A percentile compares a stretch with the other conserved stretches of the same genome.
These are phyloP conservation scores for Endocarpon pusillum DNA, from an alignment of 495 filamentous ascomycete species.

Conservation along the genomic window DNA sequence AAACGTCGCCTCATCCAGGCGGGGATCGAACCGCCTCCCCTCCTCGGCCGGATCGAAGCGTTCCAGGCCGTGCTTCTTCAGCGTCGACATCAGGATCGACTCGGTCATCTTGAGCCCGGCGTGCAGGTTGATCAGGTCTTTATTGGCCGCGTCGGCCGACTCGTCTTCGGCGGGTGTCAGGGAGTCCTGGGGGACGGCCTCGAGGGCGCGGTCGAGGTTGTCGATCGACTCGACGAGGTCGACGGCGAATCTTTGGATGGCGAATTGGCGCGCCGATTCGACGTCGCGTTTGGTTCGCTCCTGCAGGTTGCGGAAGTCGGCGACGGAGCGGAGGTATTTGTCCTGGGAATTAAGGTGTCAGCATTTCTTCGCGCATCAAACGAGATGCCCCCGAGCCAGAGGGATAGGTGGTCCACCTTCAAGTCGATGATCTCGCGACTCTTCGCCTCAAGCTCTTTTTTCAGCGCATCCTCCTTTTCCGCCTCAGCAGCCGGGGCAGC, in stretches of 20 bases:
- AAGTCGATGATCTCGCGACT: slow-evolving; percentile 67
- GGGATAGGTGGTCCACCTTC: slow-evolving; percentile 42
- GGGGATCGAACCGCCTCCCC: slow-evolving; percentile 71
- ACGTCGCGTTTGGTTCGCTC: slow-evolving; percentile 85
- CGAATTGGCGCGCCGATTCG: slow-evolving; percentile 72
- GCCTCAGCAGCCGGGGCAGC: slow-evolving; percentile 7
- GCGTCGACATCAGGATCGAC: slow-evolving; percentile 66
- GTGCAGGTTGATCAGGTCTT: slow-evolving; percentile 65
- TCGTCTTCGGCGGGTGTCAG: slow-evolving; percentile 31
- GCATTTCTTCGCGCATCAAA: slow-evolving; percentile 2
- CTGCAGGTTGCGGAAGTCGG: slow-evolving; percentile 94
- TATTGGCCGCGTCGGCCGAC: slow-evolving; percentile 21
- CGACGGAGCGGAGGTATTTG: slow-evolving; percentile 78
- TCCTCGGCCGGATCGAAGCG: slow-evolving; percentile 64
- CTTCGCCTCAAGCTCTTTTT: slow-evolving; percentile 64
- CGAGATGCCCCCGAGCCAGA: neutral
- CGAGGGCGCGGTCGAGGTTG: slow-evolving; percentile 86
- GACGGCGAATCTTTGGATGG: slow-evolving; percentile 83
- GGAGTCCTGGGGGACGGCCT: slow-evolving; percentile 57
- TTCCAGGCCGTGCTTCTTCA: slow-evolving; percentile 87
- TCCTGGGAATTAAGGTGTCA: slow-evolving; percentile 39
- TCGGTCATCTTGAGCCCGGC: slow-evolving; percentile 91
- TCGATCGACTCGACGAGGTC: slow-evolving; percentile 90
- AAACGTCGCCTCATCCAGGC: slow-evolving; percentile 91
- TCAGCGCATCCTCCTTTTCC: slow-evolving; percentile 23